phyloP scores from a whole-genome alignment of 176 grass and related monocot species.

The Pharus latifolius region DNA sequence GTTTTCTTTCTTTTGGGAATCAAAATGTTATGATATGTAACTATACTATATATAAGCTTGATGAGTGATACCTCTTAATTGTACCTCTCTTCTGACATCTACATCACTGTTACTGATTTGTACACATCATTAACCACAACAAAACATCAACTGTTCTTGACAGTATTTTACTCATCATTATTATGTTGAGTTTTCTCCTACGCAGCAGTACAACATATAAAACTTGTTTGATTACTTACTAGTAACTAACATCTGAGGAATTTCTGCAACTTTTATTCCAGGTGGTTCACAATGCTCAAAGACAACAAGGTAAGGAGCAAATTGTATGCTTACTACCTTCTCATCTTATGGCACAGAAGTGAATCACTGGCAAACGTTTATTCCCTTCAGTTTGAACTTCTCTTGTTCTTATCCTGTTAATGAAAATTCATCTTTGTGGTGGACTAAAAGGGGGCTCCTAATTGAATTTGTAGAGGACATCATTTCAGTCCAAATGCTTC shows the following conservation, averaged over 20 bases:
- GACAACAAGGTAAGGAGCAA: constrained; percentile 14
- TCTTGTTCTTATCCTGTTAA: background rate
- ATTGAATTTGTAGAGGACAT: constrained; percentile 18
- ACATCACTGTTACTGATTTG: background rate
- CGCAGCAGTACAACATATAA: too few species aligned
- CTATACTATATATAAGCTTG: background rate
- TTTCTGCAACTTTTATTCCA: constrained; percentile 34
- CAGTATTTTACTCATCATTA: background rate
- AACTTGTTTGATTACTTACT: background rate
- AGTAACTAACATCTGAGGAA: background rate
- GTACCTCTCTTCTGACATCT: background rate
- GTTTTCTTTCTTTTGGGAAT: too few species aligned
- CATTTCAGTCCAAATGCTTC: constrained; percentile 49
- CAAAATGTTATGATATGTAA: background rate
- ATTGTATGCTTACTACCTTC: background rate
- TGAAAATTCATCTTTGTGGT: background rate
- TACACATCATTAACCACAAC: background rate
- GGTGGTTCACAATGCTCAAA: constrained; percentile 22
- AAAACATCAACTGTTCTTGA: background rate
- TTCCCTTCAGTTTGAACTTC: background rate
- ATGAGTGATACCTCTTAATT: background rate
- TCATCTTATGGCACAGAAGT: background rate
- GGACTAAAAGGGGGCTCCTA: background rate
- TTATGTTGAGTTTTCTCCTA: background rate
- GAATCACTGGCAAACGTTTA: background rate